phyloP scores from a whole-genome alignment of 1,139 yeast species.

The Maudiozyma humilis region DNA sequence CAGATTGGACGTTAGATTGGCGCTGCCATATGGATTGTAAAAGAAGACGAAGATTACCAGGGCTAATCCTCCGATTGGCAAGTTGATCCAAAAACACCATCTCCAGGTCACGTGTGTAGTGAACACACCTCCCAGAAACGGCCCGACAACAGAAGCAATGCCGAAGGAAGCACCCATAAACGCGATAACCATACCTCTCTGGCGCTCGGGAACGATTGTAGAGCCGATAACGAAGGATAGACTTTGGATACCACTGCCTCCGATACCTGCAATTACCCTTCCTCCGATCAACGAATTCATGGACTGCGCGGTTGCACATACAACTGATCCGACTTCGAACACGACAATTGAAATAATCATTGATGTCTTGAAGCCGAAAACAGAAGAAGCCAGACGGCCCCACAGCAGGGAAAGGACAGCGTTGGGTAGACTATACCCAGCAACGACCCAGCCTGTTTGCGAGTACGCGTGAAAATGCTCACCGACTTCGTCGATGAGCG shows the following conservation, averaged over 20 bases:
- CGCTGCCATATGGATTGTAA: conserved; percentile 45
- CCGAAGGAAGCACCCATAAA: conserved; percentile 47
- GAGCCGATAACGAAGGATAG: conserved; percentile 51
- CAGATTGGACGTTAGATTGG: neutral
- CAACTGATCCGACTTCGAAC: conserved; percentile 56
- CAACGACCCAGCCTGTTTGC: conserved; percentile 52
- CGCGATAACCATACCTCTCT: conserved; percentile 46
- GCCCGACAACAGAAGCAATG: conserved; percentile 54
- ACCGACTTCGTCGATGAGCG: conserved; percentile 50
- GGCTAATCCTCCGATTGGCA: conserved; percentile 60
- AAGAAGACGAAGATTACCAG: conserved; percentile 38
- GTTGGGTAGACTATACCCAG: conserved; percentile 54
- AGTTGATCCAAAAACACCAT: conserved; percentile 69
- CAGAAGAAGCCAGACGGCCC: conserved; percentile 51
- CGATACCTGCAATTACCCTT: conserved; percentile 62
- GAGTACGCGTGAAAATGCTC: conserved; percentile 45
- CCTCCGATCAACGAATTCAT: conserved; percentile 64
- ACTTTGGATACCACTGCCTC: conserved; percentile 63
- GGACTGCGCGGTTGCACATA: conserved; percentile 47
- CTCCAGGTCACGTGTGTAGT: conserved; percentile 60
- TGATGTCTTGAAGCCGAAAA: conserved; percentile 48
- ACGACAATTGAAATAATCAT: conserved; percentile 43
- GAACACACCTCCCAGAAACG: conserved; percentile 62
- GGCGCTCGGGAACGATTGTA: conserved; percentile 53
- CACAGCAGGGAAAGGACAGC: conserved; percentile 52